A percentile compares a stretch with the other conserved stretches of the same genome.
Evolutionary conservation across 2,329 filamentous ascomycete genomes (phyloP).

Genomic region (Claviceps cyperi): DNA sequence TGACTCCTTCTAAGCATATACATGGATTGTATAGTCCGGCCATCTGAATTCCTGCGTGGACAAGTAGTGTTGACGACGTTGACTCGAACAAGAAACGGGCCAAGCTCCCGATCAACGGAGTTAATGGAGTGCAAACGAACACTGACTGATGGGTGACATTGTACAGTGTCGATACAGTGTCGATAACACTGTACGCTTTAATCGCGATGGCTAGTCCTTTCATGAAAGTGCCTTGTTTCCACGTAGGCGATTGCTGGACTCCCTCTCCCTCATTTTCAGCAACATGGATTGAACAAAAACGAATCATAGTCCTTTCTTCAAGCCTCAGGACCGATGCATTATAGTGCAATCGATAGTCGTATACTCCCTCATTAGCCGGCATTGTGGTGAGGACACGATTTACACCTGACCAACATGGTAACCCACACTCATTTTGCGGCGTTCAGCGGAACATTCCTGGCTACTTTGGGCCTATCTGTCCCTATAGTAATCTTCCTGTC

Average conservation of each 20-base stretch:
- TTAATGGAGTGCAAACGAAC: too few relatives aligned
- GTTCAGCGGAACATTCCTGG: slow-evolving; percentile 1
- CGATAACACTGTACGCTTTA: not conserved
- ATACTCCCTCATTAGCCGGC: not conserved
- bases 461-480: slow-evolving; percentile 2
- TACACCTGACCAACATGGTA: slow-evolving; percentile 1
- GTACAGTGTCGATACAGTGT: not conserved
- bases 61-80: not conserved
- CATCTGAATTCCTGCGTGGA: not conserved
- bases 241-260: not conserved
- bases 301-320: not conserved
- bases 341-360: not conserved
- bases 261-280: not conserved
- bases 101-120: not conserved
- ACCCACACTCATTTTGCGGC: not conserved
- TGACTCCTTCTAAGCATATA: too few relatives aligned
- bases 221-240: not conserved
- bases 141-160: too few relatives aligned
- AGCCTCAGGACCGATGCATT: not conserved
- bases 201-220: not conserved
- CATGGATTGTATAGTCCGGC: not conserved
- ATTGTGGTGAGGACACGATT: not conserved
- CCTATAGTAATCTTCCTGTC: slow-evolving; percentile 4
- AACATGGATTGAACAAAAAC: not conserved
- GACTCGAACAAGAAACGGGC: not conserved